Evolutionary conservation across 345 rosid genomes (phyloP), one percentile per base, ranked within the genome.

Genomic region (Eucalyptus pauciflora): DNA sequence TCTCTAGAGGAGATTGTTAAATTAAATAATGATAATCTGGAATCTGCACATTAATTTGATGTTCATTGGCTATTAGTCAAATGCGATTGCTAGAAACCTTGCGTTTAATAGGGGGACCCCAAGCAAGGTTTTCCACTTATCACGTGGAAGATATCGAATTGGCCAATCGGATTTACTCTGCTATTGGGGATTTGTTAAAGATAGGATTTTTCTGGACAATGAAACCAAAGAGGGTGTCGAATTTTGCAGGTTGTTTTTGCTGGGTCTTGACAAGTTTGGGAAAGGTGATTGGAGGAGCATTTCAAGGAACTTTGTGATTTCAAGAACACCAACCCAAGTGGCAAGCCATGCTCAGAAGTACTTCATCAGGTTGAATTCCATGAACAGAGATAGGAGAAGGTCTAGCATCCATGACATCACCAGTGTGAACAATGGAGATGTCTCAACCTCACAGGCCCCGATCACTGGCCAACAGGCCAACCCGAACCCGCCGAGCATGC

Each of bases 231-330:
- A 8, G 87, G 58, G 10, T 31, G 43, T n/a, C 69, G 3, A 86
- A 52, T 52, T 87, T 90, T 87, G 29, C 92, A 97, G 99, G 95
- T 91, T 96, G 87, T 97, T 97, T 93, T 92, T 97, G 33, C 93
- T 97, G 67, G 99, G 99, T 87, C 93, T 97, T 67, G 98, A 96
- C 90, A 97, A 97, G 87, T 97, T 95, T 85, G 99, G 99, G 81
- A 97, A 97, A 94, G 99, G 99, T 86, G 99, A 97, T 91, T 97
- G 99, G 99, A 96, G 99, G 90, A 97, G 98, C 96, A 97, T 97
- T 89, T 96, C 99, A 18, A 94, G 99, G 88, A 96, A 96, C 92
- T 96, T 93, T 87, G 99, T 97, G 43, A 93, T 95, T 86, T 95
- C 99, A 86, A 95, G 99, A 89, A 97, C 99, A 5, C 99, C 99